Percentiles rank a stretch among this genome's conserved stretches.
phyloP scores from a whole-genome alignment of 371 early-diverging fungal species.

The Thermomucor indicae-seudaticae region DNA sequence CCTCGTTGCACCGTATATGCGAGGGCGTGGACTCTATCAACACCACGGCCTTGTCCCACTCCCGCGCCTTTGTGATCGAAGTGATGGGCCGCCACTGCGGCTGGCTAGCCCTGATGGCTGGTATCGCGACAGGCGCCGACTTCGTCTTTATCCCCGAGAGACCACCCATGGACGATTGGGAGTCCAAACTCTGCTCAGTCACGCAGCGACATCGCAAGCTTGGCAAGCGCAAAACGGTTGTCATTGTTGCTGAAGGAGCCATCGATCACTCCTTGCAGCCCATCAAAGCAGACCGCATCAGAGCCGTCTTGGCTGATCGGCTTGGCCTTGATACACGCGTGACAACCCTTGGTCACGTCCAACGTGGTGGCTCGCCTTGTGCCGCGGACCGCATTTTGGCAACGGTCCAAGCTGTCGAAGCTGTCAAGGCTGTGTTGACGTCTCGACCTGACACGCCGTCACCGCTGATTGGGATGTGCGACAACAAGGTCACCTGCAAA shows the following conservation, averaged over 20 bases:
- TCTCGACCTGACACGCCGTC: conserved; percentile 78
- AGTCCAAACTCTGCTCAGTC: conserved; percentile 66
- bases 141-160: conserved; percentile 97
- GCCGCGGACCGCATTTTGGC: conserved; percentile 87
- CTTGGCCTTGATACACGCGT: conserved; percentile 90
- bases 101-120: conserved; percentile 98
- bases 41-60: conserved; percentile 96
- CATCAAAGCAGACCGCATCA: conserved; percentile 82
- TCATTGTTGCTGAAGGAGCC: conserved; percentile 97
- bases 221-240: conserved; percentile 86
- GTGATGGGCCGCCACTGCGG: conserved; percentile 99
- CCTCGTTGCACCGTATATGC: conserved; percentile 96
- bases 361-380: conserved; percentile 96
- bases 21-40: conserved; percentile 94
- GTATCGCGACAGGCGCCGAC: conserved; percentile 91
- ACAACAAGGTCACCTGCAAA: conserved; percentile 74
- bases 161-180: conserved; percentile 86
- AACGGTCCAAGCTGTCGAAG: conserved; percentile 90
- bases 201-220: conserved; percentile 50
- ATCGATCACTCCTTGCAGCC: conserved; percentile 84
- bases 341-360: conserved; percentile 97
- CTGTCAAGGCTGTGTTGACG: conserved; percentile 86
- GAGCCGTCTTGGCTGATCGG: conserved; percentile 69
- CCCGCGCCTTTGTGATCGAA: conserved; percentile 98
- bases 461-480: conserved; percentile 83